Evolutionary conservation across 2,329 filamentous ascomycete species (phyloP), one percentile per base, ranked within the genome.

Genomic region (Aspergillus spinulosporus): DNA sequence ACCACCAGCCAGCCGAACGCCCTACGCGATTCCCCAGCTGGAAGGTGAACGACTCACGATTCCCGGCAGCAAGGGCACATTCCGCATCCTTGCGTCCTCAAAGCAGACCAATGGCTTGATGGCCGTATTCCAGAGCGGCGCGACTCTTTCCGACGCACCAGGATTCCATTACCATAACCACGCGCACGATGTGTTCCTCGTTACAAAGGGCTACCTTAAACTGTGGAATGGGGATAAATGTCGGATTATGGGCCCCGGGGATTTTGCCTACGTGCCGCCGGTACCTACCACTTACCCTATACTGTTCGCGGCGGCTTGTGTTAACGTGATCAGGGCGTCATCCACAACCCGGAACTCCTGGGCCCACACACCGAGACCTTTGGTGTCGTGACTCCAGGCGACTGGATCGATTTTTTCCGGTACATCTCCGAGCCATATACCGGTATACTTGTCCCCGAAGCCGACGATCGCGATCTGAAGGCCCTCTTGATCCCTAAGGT

Each of bases 341-440:
- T 84, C 45, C 83, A 85, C 64, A 82, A 83, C 61, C 82, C 82
- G 3, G 78, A 84, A 54, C 72, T 82, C 28, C 70, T 82, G 1
- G 81, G 81, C 1, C 75, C 80, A 0, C 80, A 84, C 59, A 81
- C 81, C 2, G 83, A 85, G 59, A 77, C 77, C 15, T 69, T 81
- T 1, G 81, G 82, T 11, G 67, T 85, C 3, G 79, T 85, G 29
- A 80, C 80, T 0, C 82, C 82, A 0, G 82, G 81, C 4, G 82
- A 82, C 63, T 85, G 82, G 83, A 73, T 83, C 31, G 82, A 85
- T 61, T 85, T 85, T 72, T 85, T 85, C 72, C 77, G 82, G 49
- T 80, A 82, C 64, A 77, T 85, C 5, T 77, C 76, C 29, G 82
- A 85, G 65, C 72, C 78, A 0, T 84, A 80, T 54, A 59, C 70